Conservation (phyloP, 805 yeast genomes). For the Saccharomycopsis fibuligera region DNA sequence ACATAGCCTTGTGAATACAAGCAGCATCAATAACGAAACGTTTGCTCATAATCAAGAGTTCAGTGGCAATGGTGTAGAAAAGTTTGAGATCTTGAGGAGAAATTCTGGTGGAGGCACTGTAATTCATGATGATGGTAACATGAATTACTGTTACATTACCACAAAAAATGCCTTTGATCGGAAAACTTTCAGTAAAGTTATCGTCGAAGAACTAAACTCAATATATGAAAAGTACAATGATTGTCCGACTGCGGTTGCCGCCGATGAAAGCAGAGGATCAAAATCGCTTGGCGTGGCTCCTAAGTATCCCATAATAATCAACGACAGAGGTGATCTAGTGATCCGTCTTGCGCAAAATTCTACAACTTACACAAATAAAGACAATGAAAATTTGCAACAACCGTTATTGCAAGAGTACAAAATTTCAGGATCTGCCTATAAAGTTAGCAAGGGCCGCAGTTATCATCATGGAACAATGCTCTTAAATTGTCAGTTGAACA, state of each 20-base stretch:
- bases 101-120: conserved; percentile 96
- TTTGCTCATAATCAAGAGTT: not conserved
- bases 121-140: conserved; percentile 86
- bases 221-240: conserved; percentile 17
- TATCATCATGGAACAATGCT: conserved; percentile 97
- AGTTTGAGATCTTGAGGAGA: conserved; percentile 69
- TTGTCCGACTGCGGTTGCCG: conserved; percentile 21
- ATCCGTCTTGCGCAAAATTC: conserved; percentile 30
- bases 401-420: too few relatives aligned
- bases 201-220: conserved; percentile 35
- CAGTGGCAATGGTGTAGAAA: conserved; percentile 30
- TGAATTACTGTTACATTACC: conserved; percentile 77
- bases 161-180: conserved; percentile 61
- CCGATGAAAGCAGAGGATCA: conserved; percentile 10
- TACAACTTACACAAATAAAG: conserved; percentile 26
- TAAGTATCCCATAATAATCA: conserved; percentile 34
- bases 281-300: conserved; percentile 9
- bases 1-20: not conserved
- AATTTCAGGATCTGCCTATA: conserved; percentile 90
- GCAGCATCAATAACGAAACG: not conserved
- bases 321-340: conserved; percentile 63
- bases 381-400: too few relatives aligned
- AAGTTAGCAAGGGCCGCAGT: conserved; percentile 71
- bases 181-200: conserved; percentile 42
- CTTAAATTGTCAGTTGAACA: conserved; percentile 54